These are phyloP conservation scores for Boletus sp. DNA, from an alignment of 768 basidiomycete species.

Conservation along the genomic window DNA sequence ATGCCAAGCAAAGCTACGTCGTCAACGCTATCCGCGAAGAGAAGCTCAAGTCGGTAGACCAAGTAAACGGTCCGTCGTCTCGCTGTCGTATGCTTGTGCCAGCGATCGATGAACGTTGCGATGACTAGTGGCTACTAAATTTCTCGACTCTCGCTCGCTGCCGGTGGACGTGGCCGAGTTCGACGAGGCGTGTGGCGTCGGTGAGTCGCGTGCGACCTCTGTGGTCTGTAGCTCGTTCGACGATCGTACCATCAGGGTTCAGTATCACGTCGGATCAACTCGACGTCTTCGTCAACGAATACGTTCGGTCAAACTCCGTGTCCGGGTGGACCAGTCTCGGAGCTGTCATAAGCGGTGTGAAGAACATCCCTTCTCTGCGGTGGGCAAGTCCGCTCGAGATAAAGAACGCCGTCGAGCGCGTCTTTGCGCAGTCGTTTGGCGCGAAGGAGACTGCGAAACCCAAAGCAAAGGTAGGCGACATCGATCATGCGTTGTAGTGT, in stretches of 20 bases:
- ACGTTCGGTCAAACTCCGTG: slow-evolving; percentile 53
- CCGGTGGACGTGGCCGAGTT: slow-evolving; percentile 73
- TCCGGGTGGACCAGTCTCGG: slow-evolving; percentile 79
- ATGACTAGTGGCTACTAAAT: slow-evolving; percentile 58
- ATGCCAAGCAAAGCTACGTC: slow-evolving; percentile 58
- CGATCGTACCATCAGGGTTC: slow-evolving; percentile 58
- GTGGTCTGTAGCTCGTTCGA: neutral
- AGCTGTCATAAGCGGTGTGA: slow-evolving; percentile 60
- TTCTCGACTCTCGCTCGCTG: slow-evolving; percentile 54
- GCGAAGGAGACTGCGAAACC: slow-evolving; percentile 63
- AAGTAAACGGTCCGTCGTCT: slow-evolving; percentile 69
- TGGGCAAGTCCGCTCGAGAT: slow-evolving; percentile 86
- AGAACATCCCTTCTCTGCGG: slow-evolving; percentile 58
- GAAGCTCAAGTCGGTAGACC: slow-evolving; percentile 77
- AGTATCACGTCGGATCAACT: slow-evolving; percentile 70
- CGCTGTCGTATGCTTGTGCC: neutral
- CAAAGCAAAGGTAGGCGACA: slow-evolving; percentile 56
- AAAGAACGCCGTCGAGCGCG: slow-evolving; percentile 75
- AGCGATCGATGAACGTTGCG: slow-evolving; percentile 5
- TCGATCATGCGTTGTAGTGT: neutral
- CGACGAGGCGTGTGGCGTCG: slow-evolving; percentile 80
- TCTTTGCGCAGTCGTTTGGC: slow-evolving; percentile 69
- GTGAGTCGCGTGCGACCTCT: slow-evolving; percentile 44
- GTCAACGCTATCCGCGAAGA: slow-evolving; percentile 69
- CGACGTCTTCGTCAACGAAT: slow-evolving; percentile 49